Evolutionary conservation across 2,329 filamentous ascomycete genomes (phyloP).

Genomic region (Colletotrichum liriopes): DNA sequence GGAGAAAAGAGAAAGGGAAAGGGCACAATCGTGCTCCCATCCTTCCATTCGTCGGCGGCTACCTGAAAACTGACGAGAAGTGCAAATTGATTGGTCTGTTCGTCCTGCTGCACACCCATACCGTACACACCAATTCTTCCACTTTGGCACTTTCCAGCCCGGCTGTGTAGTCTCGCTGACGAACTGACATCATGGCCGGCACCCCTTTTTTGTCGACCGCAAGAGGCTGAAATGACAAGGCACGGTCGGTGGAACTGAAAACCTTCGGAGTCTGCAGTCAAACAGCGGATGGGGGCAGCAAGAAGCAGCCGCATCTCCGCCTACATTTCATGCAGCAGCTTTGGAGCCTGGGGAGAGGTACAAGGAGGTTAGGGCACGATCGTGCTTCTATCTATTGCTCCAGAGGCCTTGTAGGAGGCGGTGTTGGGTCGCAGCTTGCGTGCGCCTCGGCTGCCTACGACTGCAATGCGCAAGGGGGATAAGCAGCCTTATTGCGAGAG

Average conservation of each 20-base stretch:
- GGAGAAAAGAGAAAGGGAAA: not conserved
- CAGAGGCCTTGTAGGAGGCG: not conserved
- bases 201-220: not conserved
- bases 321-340: no score
- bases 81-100: not conserved
- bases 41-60: not conserved
- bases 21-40: constrained; percentile 5
- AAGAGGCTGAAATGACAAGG: not conserved
- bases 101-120: not conserved
- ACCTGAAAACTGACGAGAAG: not conserved
- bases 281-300: no score
- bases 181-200: not conserved
- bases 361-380: not conserved
- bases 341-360: not conserved
- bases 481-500: not conserved
- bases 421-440: not conserved
- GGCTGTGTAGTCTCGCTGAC: not conserved
- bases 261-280: no score
- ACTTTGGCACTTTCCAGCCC: not conserved
- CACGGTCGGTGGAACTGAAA: not conserved
- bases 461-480: not conserved
- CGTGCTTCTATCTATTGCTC: not conserved
- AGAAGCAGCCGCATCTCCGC: no score
- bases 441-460: not conserved
- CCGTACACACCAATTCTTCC: not conserved